Percentiles rank a stretch among this genome's conserved stretches.
These are phyloP conservation scores for Phaeosphaeriaceae sp. DNA, from an alignment of 2,329 filamentous ascomycete species.

Conservation along the genomic window DNA sequence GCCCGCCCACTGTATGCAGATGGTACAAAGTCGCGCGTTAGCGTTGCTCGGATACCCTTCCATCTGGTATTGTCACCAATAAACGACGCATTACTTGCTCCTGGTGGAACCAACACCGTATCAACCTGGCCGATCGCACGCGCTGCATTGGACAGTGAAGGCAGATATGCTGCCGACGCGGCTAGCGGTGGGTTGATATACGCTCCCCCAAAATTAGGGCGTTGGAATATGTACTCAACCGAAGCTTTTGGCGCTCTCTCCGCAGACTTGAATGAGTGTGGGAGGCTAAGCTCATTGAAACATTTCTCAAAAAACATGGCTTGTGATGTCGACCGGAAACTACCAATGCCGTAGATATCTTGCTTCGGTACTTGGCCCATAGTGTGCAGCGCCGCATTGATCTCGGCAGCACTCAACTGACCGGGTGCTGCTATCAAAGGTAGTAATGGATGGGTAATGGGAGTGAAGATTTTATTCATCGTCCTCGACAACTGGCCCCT, in stretches of 20 bases:
- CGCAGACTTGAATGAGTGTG: slow-evolving; percentile 77
- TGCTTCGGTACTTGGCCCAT: slow-evolving; percentile 82
- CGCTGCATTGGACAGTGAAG: slow-evolving; percentile 74
- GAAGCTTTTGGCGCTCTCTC: slow-evolving; percentile 71
- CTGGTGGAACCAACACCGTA: slow-evolving; percentile 72
- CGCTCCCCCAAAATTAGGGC: slow-evolving; percentile 79
- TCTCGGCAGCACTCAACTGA: slow-evolving; percentile 84
- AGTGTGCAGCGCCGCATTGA: slow-evolving; percentile 78
- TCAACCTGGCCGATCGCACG: slow-evolving; percentile 81
- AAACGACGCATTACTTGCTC: slow-evolving; percentile 54
- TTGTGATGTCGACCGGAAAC: slow-evolving; percentile 73
- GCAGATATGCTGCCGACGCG: slow-evolving; percentile 63
- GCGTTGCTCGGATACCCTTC: slow-evolving; percentile 82
- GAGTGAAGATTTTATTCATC: slow-evolving; percentile 84
- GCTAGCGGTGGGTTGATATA: slow-evolving; percentile 76
- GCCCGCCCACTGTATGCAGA: slow-evolving; percentile 79
- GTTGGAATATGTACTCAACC: slow-evolving; percentile 74
- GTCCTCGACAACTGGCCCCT: slow-evolving; percentile 84
- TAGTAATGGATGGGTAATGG: slow-evolving; percentile 83
- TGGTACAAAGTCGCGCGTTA: slow-evolving; percentile 81
- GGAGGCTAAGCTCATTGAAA: slow-evolving; percentile 72
- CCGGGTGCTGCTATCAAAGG: slow-evolving; percentile 86
- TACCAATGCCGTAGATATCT: slow-evolving; percentile 80
- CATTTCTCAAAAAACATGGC: slow-evolving; percentile 82
- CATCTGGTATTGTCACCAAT: slow-evolving; percentile 83